These are phyloP conservation scores for Scheffersomyces stipitis DNA, from an alignment of 805 yeast genomes.

Conservation along the genomic window DNA sequence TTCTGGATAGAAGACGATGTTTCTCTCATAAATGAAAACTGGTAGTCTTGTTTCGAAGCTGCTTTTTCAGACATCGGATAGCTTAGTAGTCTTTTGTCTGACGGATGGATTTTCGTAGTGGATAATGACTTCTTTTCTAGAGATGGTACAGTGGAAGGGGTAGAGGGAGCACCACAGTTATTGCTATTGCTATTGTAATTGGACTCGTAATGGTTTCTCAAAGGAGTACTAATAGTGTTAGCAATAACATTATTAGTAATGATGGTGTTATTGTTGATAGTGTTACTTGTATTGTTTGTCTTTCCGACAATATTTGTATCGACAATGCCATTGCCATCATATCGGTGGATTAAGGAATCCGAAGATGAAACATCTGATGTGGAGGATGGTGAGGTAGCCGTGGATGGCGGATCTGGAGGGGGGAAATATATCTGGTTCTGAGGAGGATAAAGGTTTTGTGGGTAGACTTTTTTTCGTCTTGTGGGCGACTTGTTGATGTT, in stretches of 20 bases:
- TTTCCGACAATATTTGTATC: too few species aligned
- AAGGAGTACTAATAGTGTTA: too few species aligned
- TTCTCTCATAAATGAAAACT: conserved; percentile 40
- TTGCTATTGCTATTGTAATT: not conserved
- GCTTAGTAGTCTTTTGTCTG: conserved; percentile 13
- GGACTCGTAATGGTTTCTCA: not conserved
- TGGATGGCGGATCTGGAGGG: too few species aligned
- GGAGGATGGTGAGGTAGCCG: too few species aligned
- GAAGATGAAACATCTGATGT: too few species aligned
- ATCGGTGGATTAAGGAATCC: too few species aligned
- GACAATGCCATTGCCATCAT: too few species aligned
- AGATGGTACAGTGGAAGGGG: conserved; percentile 17
- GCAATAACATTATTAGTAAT: too few species aligned
- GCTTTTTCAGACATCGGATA: conserved; percentile 19
- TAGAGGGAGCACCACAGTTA: conserved; percentile 7
- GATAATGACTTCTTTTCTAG: conserved; percentile 11
- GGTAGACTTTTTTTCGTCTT: conserved; percentile 21
- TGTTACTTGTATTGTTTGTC: too few species aligned
- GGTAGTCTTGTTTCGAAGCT: conserved; percentile 15
- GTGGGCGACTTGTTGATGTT: conserved; percentile 24
- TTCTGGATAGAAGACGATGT: conserved; percentile 39
- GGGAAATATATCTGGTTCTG: too few species aligned
- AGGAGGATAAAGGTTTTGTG: conserved; percentile 16
- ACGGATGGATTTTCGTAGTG: conserved; percentile 10
- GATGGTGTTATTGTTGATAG: too few species aligned